Conservation (phyloP, 345 rosid genomes). For the thale cress (Arabidopsis thaliana) region TAIR10.1 NC_003076.8:4432001-4432500, state of each 20-base stretch:
- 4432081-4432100: slow-evolving; percentile 11
- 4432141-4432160: slow-evolving; percentile 31
- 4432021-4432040: slow-evolving; percentile 38
- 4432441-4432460: background rate
- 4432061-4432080: slow-evolving; percentile 10
- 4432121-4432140: slow-evolving; percentile 1
- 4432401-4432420: slow-evolving; percentile 11
- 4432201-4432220: background rate
- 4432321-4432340: slow-evolving; percentile 5
- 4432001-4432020: slow-evolving; percentile 5
- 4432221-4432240: too few relatives aligned
- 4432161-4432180: slow-evolving; percentile 37
- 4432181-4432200: slow-evolving; percentile 36
- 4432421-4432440: background rate
- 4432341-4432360: slow-evolving; percentile 9
- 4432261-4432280: background rate
- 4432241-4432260: background rate
- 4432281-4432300: background rate
- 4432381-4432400: slow-evolving; percentile 27
- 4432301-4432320: too few relatives aligned
- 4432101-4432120: background rate
- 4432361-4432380: slow-evolving; percentile 27
- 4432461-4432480: slow-evolving; percentile 13
- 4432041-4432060: slow-evolving; percentile 30
- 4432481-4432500: slow-evolving; percentile 7